A percentile compares a stretch with the other conserved stretches of the same genome.
phyloP scores from a whole-genome alignment of 345 rosid genomes.

The Lepidium didymum region DNA sequence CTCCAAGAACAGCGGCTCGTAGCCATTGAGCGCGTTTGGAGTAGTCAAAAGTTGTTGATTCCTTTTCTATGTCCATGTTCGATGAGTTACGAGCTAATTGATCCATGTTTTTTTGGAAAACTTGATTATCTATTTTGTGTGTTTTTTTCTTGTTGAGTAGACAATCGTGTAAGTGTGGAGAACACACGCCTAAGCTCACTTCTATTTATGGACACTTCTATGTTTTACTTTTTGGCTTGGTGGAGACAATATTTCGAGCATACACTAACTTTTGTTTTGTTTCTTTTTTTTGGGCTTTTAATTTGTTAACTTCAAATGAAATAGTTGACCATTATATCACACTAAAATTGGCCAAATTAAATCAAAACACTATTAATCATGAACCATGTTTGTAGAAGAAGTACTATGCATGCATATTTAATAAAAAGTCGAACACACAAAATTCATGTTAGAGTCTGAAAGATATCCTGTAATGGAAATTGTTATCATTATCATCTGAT shows the following conservation, averaged over 20 bases:
- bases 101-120: slow-evolving; percentile 12
- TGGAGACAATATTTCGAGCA: slow-evolving; percentile 37
- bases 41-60: slow-evolving; percentile 45
- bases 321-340: not conserved
- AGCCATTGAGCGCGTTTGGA: slow-evolving; percentile 90
- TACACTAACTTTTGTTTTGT: slow-evolving; percentile 22
- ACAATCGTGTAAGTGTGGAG: slow-evolving; percentile 52
- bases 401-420: too few relatives aligned
- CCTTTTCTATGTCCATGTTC: slow-evolving; percentile 38
- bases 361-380: not conserved
- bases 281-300: not conserved
- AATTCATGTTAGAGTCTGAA: too few relatives aligned
- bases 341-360: not conserved
- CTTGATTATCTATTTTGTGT: slow-evolving; percentile 19
- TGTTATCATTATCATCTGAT: too few relatives aligned
- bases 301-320: not conserved
- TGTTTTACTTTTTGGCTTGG: slow-evolving; percentile 25
- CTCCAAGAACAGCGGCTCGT: slow-evolving; percentile 89
- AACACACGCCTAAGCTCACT: slow-evolving; percentile 52
- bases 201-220: slow-evolving; percentile 38
- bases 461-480: too few relatives aligned
- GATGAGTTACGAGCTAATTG: slow-evolving; percentile 17
- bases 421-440: too few relatives aligned
- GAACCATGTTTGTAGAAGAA: not conserved
- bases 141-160: not conserved